Percentiles rank a stretch among this genome's conserved stretches.
phyloP scores from a whole-genome alignment of 768 basidiomycete species.

The Tricholoma sp. region DNA sequence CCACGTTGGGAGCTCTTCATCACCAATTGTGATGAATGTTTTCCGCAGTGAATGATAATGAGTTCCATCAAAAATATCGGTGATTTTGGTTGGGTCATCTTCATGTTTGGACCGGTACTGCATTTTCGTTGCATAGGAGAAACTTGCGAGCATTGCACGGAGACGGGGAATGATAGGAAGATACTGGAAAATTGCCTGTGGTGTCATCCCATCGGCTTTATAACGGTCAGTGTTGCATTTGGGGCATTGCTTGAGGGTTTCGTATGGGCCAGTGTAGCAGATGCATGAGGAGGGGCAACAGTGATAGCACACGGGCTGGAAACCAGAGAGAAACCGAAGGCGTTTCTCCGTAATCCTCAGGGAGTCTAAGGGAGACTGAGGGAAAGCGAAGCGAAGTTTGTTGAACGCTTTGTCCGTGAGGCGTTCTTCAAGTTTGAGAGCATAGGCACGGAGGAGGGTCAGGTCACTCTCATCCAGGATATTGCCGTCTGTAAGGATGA shows the following conservation, averaged over 20 bases:
- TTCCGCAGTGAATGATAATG: constrained; percentile 21
- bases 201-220: constrained; percentile 9
- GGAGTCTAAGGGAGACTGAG: constrained; percentile 8
- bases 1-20: constrained; percentile 12
- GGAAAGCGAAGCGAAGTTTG: constrained; percentile 20
- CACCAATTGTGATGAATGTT: constrained; percentile 21
- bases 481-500: background rate
- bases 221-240: constrained; percentile 28
- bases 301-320: constrained; percentile 27
- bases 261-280: constrained; percentile 9
- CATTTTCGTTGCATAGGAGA: constrained; percentile 16
- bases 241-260: no score
- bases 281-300: constrained; percentile 40
- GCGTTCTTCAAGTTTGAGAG: constrained; percentile 23
- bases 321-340: constrained; percentile 24
- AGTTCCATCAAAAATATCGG: constrained; percentile 30
- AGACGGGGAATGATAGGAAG: constrained; percentile 35
- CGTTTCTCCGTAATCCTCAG: constrained; percentile 16
- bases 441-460: constrained; percentile 21
- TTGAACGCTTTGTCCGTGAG: constrained; percentile 20
- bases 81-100: constrained; percentile 11
- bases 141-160: constrained; percentile 7
- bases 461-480: constrained; percentile 6
- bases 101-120: constrained; percentile 19
- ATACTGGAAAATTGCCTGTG: constrained; percentile 28